Conservation (phyloP, 306 rosid species). For the Corylus heterophylla region DNA sequence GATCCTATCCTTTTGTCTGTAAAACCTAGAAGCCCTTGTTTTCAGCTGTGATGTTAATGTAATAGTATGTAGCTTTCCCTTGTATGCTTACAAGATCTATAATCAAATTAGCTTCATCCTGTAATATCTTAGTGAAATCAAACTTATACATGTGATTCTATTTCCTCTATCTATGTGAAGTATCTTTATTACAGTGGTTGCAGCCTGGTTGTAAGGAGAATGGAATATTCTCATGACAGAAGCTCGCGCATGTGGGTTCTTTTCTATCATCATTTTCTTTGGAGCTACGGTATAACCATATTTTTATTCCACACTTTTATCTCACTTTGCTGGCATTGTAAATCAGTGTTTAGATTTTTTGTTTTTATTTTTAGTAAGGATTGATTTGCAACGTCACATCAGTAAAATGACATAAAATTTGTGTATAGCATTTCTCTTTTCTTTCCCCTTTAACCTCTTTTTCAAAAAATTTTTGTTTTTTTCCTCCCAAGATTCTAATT, state of each 20-base stretch:
- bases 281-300: neutral
- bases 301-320: no score
- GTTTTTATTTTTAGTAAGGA: no score
- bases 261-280: neutral
- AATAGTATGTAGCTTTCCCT: slow-evolving; percentile 31
- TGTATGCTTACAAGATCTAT: slow-evolving; percentile 18
- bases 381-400: no score
- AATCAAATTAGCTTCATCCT: neutral
- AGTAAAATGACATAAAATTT: no score
- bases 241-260: neutral
- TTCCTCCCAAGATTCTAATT: no score
- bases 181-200: no score
- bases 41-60: slow-evolving; percentile 29
- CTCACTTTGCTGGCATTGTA: no score
- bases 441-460: neutral
- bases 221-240: neutral
- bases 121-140: no score
- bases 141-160: neutral
- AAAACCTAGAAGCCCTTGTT: neutral
- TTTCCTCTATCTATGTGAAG: neutral
- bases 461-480: no score
- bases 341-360: no score
- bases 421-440: neutral
- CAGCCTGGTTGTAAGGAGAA: neutral
- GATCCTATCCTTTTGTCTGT: slow-evolving; percentile 13